Percentiles rank a stretch among this genome's conserved stretches.
Conservation (phyloP, 208 protist species). For the Acanthamoeba lugdunensis region DNA sequence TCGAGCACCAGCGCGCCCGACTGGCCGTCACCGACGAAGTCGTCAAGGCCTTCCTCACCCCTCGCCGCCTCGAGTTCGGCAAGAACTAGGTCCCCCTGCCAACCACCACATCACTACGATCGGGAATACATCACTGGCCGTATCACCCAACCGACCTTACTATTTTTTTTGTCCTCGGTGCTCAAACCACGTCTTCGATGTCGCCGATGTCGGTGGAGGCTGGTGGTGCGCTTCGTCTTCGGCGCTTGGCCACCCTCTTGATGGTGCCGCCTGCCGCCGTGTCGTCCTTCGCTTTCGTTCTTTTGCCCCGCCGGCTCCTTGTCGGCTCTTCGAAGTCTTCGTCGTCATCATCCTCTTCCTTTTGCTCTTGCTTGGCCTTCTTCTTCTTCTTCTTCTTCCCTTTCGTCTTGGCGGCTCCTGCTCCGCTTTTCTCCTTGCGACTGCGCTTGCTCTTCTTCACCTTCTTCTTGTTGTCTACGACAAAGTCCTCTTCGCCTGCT, state of each 20-base stretch:
- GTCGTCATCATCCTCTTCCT: background rate
- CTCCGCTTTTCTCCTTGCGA: background rate
- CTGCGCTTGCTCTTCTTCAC: background rate
- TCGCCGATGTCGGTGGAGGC: background rate
- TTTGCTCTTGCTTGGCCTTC: background rate
- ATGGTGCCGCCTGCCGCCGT: background rate
- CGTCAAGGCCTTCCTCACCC: constrained; percentile 79
- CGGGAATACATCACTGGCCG: too few species aligned
- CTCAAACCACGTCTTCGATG: constrained; percentile 4
- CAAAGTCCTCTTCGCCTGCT: background rate
- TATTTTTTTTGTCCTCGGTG: too few species aligned
- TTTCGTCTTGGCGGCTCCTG: background rate
- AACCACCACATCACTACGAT: too few species aligned
- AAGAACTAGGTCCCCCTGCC: background rate
- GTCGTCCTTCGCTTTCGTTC: background rate
- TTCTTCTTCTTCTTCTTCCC: background rate
- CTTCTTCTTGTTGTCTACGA: background rate
- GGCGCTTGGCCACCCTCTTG: background rate
- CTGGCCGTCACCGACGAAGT: constrained; percentile 91
- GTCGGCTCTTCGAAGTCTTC: background rate
- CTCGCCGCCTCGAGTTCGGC: constrained; percentile 17
- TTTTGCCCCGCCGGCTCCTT: background rate
- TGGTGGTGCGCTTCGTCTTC: too few species aligned
- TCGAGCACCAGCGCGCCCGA: constrained; percentile 86
- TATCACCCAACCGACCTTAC: too few species aligned